Percentiles rank a stretch among this genome's conserved stretches.
Conservation (phyloP, 371 early-diverging fungal species). For the Apophysomyces sp. region DNA sequence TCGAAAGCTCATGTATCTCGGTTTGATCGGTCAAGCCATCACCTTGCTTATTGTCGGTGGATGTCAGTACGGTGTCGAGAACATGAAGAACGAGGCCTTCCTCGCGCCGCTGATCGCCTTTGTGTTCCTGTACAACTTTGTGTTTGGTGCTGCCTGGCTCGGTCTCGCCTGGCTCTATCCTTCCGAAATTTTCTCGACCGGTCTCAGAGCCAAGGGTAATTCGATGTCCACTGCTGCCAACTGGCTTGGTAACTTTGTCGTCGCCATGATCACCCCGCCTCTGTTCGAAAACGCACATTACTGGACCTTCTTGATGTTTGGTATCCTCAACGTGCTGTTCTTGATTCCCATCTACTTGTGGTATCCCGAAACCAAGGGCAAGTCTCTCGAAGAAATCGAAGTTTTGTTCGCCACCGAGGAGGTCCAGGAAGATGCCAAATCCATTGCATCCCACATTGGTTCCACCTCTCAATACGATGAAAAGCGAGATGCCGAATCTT, state of each 20-base stretch:
- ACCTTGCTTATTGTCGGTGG: constrained; percentile 30
- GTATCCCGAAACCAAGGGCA: constrained; percentile 64
- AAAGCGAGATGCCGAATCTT: constrained; percentile 33
- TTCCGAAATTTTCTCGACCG: constrained; percentile 52
- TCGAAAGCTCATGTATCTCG: constrained; percentile 29
- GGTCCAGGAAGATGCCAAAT: constrained; percentile 34
- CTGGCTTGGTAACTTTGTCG: constrained; percentile 51
- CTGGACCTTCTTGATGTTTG: constrained; percentile 46
- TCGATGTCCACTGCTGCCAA: constrained; percentile 54
- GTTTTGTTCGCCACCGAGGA: constrained; percentile 39
- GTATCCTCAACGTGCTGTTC: constrained; percentile 21
- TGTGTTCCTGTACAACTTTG: constrained; percentile 35
- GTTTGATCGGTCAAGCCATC: constrained; percentile 31
- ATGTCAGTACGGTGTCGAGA: constrained; percentile 23
- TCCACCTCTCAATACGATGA: constrained; percentile 29
- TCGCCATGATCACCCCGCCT: constrained; percentile 30
- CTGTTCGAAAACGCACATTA: constrained; percentile 8
- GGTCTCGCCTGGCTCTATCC: constrained; percentile 52
- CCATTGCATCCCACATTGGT: constrained; percentile 31
- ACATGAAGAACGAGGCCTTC: constrained; percentile 7
- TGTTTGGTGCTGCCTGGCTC: constrained; percentile 59
- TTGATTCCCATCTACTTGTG: constrained; percentile 50
- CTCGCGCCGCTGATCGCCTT: constrained; percentile 21
- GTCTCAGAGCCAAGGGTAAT: constrained; percentile 30
- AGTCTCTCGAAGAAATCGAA: constrained; percentile 48